Evolutionary conservation across 2,329 filamentous ascomycete species (phyloP), one percentile per base, ranked within the genome.

Genomic region (Arachnomyces sp.): DNA sequence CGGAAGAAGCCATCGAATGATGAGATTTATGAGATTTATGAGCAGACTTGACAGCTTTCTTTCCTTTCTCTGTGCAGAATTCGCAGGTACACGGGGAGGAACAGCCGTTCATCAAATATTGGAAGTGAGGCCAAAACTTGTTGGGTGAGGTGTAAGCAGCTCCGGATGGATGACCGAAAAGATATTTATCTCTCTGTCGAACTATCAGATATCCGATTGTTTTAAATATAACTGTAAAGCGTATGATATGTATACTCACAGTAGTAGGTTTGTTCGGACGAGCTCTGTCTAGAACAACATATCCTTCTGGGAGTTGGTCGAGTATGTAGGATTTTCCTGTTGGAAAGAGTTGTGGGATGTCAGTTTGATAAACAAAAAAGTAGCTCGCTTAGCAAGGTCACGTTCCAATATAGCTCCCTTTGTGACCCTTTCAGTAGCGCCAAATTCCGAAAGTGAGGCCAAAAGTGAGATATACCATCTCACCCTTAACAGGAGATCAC

Each of bases 101-200:
- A 31, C 57, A 58, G 37, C 68, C 63, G 11, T 68, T 64, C 69
- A 79, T 77, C 16, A 80, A 52, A 52, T 70, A 66, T 37, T 67
- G 59, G 52, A 81, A 80, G 44, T 82, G 78, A 0, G 71, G 69
- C 36, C 68, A 75, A 47, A 78, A 78, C 3, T 69, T 59, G 14
- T 66, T 66, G 0, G 71, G 66, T 0, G 77, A 80, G 34, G 76
- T 68, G 41, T 74, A 80, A 12, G 56, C 60, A 35, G 61, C 60
- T 6, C 68, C 67, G 6, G 58, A 56, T 0, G 74, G 75, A 52
- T 81, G 75, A 0, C 78, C 78, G 40, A 66, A 80, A 0, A 80
- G 57, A 40, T 73, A 78, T 36, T 69, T 67, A 52, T 80, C 77
- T 7, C 68, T 50, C 53, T 74, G 9, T 25, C 5, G 9, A 25